A percentile compares a stretch with the other conserved stretches of the same genome.
These are phyloP conservation scores for Monotropa hypopitys DNA, from an alignment of 179 eudicot genomes.

Conservation along the genomic window DNA sequence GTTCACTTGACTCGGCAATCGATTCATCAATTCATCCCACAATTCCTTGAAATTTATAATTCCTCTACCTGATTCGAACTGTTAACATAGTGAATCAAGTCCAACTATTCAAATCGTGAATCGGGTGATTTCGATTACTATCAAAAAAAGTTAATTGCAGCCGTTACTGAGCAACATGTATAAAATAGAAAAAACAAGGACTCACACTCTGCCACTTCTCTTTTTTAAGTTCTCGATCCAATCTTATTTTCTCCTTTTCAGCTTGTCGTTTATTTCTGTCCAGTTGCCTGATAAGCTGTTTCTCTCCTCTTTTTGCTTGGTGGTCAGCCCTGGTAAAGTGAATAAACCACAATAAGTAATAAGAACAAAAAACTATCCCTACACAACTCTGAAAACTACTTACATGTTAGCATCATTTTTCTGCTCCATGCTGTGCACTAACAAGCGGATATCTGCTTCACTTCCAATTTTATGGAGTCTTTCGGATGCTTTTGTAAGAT, in stretches of 20 bases:
- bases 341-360: conserved; percentile 2
- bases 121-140: too few species aligned
- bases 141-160: background rate
- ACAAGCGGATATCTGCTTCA: conserved; percentile 72
- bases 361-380: background rate
- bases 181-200: background rate
- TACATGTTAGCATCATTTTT: conserved; percentile 60
- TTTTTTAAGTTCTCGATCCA: conserved; percentile 69
- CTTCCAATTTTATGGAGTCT: conserved; percentile 52
- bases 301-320: conserved; percentile 39
- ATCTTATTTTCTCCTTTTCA: conserved; percentile 66
- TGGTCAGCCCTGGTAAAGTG: conserved; percentile 52
- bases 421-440: conserved; percentile 41
- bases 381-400: conserved; percentile 7
- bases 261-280: conserved; percentile 63
- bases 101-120: too few species aligned
- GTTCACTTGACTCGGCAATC: too few species aligned
- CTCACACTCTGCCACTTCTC: conserved; percentile 80
- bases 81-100: too few species aligned
- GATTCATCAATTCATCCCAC: too few species aligned
- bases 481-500: conserved; percentile 50
- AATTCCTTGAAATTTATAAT: too few species aligned
- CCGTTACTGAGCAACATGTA: background rate
- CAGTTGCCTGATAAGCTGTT: conserved; percentile 45
- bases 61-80: too few species aligned